Evolutionary conservation across 2,329 filamentous ascomycete genomes (phyloP).

Genomic region (Ascosphaera apis): DNA sequence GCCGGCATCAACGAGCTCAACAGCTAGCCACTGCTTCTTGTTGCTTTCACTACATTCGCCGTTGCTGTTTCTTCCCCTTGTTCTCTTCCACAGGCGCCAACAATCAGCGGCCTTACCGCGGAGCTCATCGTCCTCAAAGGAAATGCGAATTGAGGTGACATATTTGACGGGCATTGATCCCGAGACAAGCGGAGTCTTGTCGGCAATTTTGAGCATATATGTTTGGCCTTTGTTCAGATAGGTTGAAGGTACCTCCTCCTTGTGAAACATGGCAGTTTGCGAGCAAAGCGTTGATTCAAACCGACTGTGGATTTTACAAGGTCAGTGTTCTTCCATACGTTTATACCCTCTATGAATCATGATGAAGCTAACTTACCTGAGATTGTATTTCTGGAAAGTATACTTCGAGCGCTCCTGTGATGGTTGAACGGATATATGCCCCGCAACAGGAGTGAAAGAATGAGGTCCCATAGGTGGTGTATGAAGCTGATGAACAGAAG

Average conservation of each 20-base stretch:
- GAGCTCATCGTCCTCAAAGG: constrained; percentile 91
- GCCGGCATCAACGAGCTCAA: constrained; percentile 60
- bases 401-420: not conserved
- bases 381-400: not conserved
- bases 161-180: constrained; percentile 44
- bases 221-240: constrained; percentile 96
- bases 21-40: constrained; percentile 62
- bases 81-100: constrained; percentile 92
- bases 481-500: not conserved
- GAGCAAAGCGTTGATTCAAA: not conserved
- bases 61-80: constrained; percentile 51
- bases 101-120: constrained; percentile 58
- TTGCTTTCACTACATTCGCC: constrained; percentile 74
- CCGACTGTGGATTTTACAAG: not conserved
- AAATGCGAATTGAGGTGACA: constrained; percentile 80
- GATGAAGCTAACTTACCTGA: not conserved
- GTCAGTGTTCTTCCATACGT: not conserved
- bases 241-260: constrained; percentile 84
- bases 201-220: constrained; percentile 65
- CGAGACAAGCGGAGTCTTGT: constrained; percentile 43
- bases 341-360: too few species aligned
- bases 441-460: not conserved
- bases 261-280: constrained; percentile 50
- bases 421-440: not conserved
- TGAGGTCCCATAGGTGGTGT: not conserved